Evolutionary conservation across 371 early-diverging fungal species (phyloP), one percentile per base, ranked within the genome.

Genomic region (Haplosporangium sp.): DNA sequence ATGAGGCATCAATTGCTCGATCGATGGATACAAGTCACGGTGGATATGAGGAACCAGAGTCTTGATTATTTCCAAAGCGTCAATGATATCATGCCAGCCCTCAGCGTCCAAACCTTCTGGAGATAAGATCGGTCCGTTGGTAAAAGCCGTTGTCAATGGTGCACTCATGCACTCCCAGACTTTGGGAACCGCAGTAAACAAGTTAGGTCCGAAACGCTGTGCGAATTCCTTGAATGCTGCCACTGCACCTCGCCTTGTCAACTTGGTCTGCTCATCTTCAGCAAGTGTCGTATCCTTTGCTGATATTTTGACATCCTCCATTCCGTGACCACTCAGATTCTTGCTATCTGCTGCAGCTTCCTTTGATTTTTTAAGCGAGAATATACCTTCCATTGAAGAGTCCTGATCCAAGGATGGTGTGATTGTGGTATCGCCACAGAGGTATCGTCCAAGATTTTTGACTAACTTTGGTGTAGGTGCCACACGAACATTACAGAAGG

Each of bases 181-280:
- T 60, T 91, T 92, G 13, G 98, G 97, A 0, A 95, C 87, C 4
- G 71, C 77, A 4, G 84, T 85, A 77, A 97, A 93, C 35, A 97
- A 84, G 2, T 78, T 73, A 8, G 85, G 72, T 0, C 94, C 96
- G 85, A 96, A 96, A 6, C 85, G 85, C 38, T 77, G 84, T 61
- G 95, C 95, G 8, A 97, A 84, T 27, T 88, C 88, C 39, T 86
- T 79, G 34, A 97, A 76, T 2, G 96, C 90, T 9, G 84, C 76
- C 59, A 93, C 90, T 3, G 97, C 97, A 17, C 98, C 98, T 15
- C 97, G 93, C 15, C 94, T 88, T 67, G 94, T 90, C 59, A 92
- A 73, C 59, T 86, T 88, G 27, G 84, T 78, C 44, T 86, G 83
- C 45, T 89, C 88, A 44, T 87, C 85, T 0, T 88, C 84, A 35